Conservation (phyloP, 176 grass and related monocot genomes). For the Oryza meridionalis region DNA sequence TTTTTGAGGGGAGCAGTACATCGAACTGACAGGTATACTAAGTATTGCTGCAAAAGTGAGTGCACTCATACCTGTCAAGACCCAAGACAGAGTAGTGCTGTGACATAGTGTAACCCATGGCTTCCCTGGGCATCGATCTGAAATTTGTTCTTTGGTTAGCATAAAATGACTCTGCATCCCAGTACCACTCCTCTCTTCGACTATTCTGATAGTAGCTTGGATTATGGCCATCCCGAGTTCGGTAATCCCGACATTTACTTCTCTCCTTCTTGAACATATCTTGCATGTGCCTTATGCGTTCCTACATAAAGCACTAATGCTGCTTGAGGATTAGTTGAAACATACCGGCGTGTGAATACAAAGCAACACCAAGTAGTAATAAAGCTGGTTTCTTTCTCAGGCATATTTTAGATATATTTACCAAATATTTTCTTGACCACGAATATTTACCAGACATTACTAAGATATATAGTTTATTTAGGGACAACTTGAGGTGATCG, state of each 20-base stretch:
- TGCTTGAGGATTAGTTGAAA: conserved; percentile 43
- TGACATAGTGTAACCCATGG: conserved; percentile 44
- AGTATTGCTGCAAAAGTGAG: background rate
- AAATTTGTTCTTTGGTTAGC: conserved; percentile 66
- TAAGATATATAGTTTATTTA: no score
- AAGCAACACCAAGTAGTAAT: background rate
- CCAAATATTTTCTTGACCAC: no score
- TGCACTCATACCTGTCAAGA: conserved; percentile 61
- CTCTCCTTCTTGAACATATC: conserved; percentile 75
- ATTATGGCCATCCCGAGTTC: conserved; percentile 45
- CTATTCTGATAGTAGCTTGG: conserved; percentile 57
- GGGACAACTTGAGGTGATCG: no score
- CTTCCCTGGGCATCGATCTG: conserved; percentile 47
- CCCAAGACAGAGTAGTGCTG: conserved; percentile 84
- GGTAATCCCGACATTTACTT: conserved; percentile 61
- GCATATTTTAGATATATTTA: no score
- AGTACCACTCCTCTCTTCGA: conserved; percentile 70
- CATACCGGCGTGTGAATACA: conserved; percentile 27
- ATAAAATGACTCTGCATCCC: conserved; percentile 57
- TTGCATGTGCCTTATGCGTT: conserved; percentile 75
- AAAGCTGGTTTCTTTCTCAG: no score
- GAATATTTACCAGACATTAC: no score
- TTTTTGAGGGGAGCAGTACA: background rate
- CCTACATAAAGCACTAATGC: conserved; percentile 52
- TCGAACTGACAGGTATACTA: background rate